These are phyloP conservation scores for Arxiozyma slooffiae DNA, from an alignment of 1,139 yeast genomes.

Conservation along the genomic window DNA sequence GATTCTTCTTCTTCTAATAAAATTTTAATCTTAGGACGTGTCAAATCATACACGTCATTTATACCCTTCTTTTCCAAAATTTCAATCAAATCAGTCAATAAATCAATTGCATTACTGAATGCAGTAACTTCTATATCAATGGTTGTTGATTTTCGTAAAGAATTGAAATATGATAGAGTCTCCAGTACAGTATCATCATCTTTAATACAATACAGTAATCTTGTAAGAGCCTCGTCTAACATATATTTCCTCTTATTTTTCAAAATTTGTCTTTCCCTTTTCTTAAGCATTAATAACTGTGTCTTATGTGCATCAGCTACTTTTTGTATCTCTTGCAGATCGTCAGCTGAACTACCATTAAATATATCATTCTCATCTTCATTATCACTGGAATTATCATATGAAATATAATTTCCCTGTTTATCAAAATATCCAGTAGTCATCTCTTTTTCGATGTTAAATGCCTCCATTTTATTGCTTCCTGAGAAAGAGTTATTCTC, in stretches of 20 bases:
- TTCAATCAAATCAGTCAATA: constrained; percentile 16
- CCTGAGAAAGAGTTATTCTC: constrained; percentile 4
- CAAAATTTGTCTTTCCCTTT: constrained; percentile 2
- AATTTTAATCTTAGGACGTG: constrained; percentile 8
- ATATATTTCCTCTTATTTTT: constrained; percentile 10
- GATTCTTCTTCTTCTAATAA: constrained; percentile 23
- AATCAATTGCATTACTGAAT: constrained; percentile 15
- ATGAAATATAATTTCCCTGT: constrained; percentile 19
- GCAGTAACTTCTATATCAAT: neutral
- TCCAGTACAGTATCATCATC: constrained; percentile 12
- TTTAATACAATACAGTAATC: constrained; percentile 15
- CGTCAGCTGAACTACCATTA: constrained; percentile 22
- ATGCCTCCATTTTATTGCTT: constrained; percentile 14
- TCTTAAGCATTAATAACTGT: neutral
- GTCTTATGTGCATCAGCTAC: constrained; percentile 2
- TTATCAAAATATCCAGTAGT: constrained; percentile 19
- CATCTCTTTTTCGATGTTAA: constrained; percentile 19
- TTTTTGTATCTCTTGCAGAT: constrained; percentile 9
- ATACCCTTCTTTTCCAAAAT: constrained; percentile 21
- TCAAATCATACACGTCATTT: constrained; percentile 16
- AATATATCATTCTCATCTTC: constrained; percentile 11
- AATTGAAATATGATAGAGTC: constrained; percentile 16
- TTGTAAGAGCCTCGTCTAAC: constrained; percentile 19
- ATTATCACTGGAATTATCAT: neutral
- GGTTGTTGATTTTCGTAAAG: constrained; percentile 11